Conservation (phyloP, 306 rosid species). For the Gastrolobium villosum region DNA sequence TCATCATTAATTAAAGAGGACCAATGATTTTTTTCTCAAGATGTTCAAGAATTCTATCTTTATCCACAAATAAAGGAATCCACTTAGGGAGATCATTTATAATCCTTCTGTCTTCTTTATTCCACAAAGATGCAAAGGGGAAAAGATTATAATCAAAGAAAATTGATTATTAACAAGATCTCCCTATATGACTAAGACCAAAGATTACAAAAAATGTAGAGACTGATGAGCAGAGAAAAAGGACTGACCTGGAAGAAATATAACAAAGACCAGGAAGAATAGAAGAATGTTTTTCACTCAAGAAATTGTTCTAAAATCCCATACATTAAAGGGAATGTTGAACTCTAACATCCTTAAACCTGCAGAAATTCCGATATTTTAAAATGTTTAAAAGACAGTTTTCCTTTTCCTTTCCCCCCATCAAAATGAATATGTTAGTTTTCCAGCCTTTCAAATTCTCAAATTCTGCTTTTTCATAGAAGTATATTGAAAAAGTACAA, state of each 20-base stretch:
- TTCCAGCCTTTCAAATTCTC: background rate
- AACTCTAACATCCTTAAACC: background rate
- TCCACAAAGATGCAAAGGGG: background rate
- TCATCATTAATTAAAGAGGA: background rate
- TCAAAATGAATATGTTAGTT: conserved; percentile 3
- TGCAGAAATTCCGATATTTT: background rate
- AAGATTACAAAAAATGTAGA: background rate
- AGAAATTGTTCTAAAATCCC: conserved; percentile 28
- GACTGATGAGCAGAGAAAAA: background rate
- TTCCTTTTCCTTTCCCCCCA: background rate
- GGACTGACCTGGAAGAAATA: background rate
- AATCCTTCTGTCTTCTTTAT: background rate
- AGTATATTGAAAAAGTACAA: conserved; percentile 1
- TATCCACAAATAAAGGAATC: background rate
- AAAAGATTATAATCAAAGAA: background rate
- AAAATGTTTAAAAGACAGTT: conserved; percentile 8
- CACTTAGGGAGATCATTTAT: no score
- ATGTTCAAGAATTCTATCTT: conserved; percentile 9
- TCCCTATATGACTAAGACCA: background rate
- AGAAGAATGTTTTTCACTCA: background rate
- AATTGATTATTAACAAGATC: background rate
- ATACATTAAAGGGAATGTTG: background rate
- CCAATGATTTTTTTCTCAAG: background rate
- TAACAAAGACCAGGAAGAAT: background rate
- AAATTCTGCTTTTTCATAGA: conserved; percentile 5